Conservation (phyloP, 2,329 filamentous ascomycete species). For the Rhexocercosporidium sp. region DNA sequence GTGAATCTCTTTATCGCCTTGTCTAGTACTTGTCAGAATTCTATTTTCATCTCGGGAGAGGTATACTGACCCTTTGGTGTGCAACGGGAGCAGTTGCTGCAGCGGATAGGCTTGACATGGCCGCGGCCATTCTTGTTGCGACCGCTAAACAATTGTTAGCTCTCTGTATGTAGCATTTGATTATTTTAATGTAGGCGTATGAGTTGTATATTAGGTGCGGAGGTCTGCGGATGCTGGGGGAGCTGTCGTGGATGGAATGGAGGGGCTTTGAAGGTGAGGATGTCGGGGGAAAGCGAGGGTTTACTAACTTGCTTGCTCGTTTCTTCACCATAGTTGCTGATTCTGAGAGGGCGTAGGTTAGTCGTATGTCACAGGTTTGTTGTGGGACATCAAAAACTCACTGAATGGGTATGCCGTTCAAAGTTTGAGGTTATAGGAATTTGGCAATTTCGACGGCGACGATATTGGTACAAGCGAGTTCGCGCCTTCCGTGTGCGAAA, state of each 20-base stretch:
- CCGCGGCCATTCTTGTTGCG: conserved; percentile 99
- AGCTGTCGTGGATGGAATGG: not conserved
- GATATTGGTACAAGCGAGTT: conserved; percentile 1
- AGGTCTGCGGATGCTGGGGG: not conserved
- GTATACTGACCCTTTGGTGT: conserved; percentile 63
- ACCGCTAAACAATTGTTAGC: conserved; percentile 63
- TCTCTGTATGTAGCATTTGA: not conserved
- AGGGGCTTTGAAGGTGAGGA: not conserved
- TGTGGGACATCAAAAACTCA: conserved; percentile 19
- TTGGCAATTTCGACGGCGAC: conserved; percentile 3
- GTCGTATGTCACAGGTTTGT: not conserved
- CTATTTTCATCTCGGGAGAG: not conserved
- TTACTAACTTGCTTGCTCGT: conserved; percentile 69
- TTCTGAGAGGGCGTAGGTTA: conserved; percentile 44
- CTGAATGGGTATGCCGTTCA: conserved; percentile 30
- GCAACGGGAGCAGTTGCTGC: conserved; percentile 80
- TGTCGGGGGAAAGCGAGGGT: conserved; percentile 12
- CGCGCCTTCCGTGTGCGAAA: conserved; percentile 10
- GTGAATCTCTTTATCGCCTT: conserved; percentile 99
- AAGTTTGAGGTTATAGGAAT: conserved; percentile 16
- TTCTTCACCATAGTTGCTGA: conserved; percentile 74
- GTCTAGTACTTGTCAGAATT: conserved; percentile 46
- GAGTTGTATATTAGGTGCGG: not conserved
- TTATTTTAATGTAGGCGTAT: not conserved
- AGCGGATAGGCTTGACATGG: conserved; percentile 99